A percentile compares a stretch with the other conserved stretches of the same genome.
Evolutionary conservation across 225 moss, liverwort and hornwort genomes (phyloP).

Genomic region (Lunularia cruciata): DNA sequence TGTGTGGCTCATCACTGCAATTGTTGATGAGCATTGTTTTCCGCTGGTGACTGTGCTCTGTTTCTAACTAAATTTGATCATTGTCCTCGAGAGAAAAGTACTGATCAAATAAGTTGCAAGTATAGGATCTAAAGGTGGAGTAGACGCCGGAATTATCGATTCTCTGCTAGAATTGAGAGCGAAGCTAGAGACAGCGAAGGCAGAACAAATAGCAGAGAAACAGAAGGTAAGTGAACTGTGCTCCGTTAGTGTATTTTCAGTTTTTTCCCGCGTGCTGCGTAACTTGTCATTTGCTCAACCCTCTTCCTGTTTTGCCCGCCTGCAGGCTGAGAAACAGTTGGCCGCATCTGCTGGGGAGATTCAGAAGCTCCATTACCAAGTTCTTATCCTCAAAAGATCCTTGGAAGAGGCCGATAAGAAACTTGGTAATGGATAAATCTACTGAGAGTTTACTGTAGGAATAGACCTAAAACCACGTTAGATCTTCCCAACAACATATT

Average conservation of each 20-base stretch:
- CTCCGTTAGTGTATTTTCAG: neutral
- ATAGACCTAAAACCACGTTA: no score
- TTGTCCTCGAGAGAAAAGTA: no score
- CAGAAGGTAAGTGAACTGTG: constrained; percentile 26
- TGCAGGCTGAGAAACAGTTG: constrained; percentile 31
- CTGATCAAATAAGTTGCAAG: neutral
- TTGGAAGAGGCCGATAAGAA: constrained; percentile 44
- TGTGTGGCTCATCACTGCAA: no score
- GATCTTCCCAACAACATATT: no score
- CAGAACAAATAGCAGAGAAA: constrained; percentile 42
- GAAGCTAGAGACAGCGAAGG: constrained; percentile 31
- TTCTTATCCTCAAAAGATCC: constrained; percentile 39
- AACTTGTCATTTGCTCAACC: neutral
- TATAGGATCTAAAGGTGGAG: neutral
- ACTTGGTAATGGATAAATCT: no score
- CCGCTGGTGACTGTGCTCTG: no score
- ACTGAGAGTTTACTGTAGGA: no score
- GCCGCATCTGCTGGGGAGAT: constrained; percentile 29
- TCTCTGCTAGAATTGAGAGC: constrained; percentile 27
- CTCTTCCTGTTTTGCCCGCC: neutral
- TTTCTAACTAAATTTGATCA: no score
- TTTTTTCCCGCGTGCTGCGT: neutral
- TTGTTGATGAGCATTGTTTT: no score
- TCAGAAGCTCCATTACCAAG: constrained; percentile 41
- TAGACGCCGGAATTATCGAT: constrained; percentile 15